These are phyloP conservation scores for Arthrobotrys megalospora DNA, from an alignment of 2,329 filamentous ascomycete genomes.

Conservation along the genomic window DNA sequence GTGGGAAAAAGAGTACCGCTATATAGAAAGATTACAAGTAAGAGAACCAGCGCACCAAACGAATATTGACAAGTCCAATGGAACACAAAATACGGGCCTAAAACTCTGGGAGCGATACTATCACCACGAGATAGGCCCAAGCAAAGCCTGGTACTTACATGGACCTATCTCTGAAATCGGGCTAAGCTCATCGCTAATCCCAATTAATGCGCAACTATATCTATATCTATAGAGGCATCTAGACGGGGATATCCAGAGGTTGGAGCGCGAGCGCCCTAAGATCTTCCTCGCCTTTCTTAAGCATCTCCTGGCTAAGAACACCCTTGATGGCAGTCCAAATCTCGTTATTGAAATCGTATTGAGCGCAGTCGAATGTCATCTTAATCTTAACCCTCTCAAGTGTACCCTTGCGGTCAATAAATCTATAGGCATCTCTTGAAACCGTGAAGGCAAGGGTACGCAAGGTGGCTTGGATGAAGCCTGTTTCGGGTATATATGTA, in stretches of 20 bases:
- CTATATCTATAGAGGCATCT: too few relatives aligned
- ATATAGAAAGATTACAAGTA: not conserved
- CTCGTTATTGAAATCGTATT: conserved; percentile 1
- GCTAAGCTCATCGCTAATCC: too few relatives aligned
- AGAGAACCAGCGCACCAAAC: not conserved
- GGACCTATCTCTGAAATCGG: too few relatives aligned
- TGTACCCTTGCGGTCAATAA: conserved; percentile 8
- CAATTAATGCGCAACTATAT: too few relatives aligned
- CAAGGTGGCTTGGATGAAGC: not conserved
- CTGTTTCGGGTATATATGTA: conserved; percentile 1
- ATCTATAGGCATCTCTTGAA: conserved; percentile 10
- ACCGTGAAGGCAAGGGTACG: not conserved
- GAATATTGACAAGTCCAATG: not conserved
- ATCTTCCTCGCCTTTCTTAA: conserved; percentile 6
- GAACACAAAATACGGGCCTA: not conserved
- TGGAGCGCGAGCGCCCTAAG: not conserved
- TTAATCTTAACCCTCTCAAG: conserved; percentile 16
- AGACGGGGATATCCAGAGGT: not conserved
- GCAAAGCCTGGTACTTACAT: too few relatives aligned
- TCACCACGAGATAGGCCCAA: too few relatives aligned
- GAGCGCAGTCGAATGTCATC: conserved; percentile 3
- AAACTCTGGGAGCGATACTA: too few relatives aligned
- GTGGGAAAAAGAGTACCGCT: conserved; percentile 12
- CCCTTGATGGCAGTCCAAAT: conserved; percentile 15
- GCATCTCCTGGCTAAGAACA: conserved; percentile 13